Percentiles rank a stretch among this genome's conserved stretches.
Conservation (phyloP, 108 stramenopile species). For the Thalassiosira profunda region DNA sequence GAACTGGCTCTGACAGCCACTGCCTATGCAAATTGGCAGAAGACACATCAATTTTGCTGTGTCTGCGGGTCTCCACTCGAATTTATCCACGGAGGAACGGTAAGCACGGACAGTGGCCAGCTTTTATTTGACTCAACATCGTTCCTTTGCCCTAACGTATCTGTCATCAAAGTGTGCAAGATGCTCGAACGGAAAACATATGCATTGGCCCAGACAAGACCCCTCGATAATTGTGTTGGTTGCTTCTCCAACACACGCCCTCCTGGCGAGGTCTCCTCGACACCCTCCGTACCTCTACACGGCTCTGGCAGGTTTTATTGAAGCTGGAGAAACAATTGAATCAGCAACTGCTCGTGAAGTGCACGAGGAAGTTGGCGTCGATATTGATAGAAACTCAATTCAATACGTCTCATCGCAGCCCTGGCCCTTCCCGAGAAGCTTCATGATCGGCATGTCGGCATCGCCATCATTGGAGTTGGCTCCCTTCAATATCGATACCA, state of each 20-base stretch:
- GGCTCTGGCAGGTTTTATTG: conserved; percentile 86
- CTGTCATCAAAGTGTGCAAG: too few species aligned
- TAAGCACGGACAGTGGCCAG: too few species aligned
- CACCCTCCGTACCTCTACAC: conserved; percentile 79
- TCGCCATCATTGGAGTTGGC: conserved; percentile 38
- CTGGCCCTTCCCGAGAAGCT: conserved; percentile 87
- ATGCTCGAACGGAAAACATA: conserved; percentile 53
- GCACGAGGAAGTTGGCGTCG: conserved; percentile 76
- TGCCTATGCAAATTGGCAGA: conserved; percentile 71
- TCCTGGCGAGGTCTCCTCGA: conserved; percentile 72
- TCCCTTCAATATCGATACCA: conserved; percentile 58
- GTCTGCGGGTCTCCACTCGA: conserved; percentile 56
- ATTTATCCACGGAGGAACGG: conserved; percentile 68
- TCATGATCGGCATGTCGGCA: conserved; percentile 81
- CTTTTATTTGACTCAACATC: too few species aligned
- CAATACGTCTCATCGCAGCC: conserved; percentile 73
- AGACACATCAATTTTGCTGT: conserved; percentile 54
- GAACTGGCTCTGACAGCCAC: conserved; percentile 82
- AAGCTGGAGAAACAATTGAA: conserved; percentile 90
- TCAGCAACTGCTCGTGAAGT: conserved; percentile 73
- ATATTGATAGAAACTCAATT: conserved; percentile 54
- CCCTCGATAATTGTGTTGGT: conserved; percentile 82
- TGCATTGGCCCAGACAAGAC: conserved; percentile 82
- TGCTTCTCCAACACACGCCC: conserved; percentile 47
- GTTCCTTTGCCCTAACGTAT: too few species aligned